phyloP scores from a whole-genome alignment of 2,329 filamentous ascomycete genomes.

The Trichoderma asperellum region DNA sequence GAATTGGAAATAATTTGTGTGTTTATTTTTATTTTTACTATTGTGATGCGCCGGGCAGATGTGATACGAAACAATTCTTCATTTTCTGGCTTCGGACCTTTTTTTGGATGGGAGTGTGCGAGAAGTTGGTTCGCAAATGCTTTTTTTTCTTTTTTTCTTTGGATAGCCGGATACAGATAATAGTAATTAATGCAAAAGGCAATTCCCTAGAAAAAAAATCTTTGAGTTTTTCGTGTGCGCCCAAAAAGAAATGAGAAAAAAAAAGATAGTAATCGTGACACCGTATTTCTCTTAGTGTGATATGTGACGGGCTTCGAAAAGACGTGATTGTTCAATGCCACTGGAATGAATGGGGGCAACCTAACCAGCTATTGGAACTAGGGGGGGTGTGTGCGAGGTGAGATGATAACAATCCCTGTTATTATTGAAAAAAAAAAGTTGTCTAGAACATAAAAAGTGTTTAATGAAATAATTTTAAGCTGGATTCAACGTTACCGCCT shows the following conservation, averaged over 20 bases:
- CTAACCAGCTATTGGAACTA: neutral
- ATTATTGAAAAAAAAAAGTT: neutral
- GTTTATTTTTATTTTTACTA: neutral
- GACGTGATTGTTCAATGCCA: neutral
- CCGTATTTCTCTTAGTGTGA: conserved; percentile 5
- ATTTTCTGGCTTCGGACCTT: conserved; percentile 11
- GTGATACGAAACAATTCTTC: conserved; percentile 19
- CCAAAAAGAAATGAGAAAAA: neutral
- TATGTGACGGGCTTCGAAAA: neutral
- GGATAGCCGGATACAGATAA: conserved; percentile 23
- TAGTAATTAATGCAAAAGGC: conserved; percentile 24
- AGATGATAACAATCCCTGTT: neutral
- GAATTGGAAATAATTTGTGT: conserved; percentile 25
- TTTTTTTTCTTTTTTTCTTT: neutral
- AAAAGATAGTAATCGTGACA: neutral
- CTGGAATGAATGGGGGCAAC: neutral
- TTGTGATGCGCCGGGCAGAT: conserved; percentile 24
- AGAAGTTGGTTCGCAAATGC: neutral
- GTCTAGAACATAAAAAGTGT: neutral
- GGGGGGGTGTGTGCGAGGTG: neutral
- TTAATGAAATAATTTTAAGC: neutral
- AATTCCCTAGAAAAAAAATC: conserved; percentile 4
- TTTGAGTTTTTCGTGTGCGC: neutral
- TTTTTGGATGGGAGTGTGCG: neutral
- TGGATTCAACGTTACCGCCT: neutral